Evolutionary conservation across 1,284 basidiomycete species (phyloP).

Genomic region (Dichomitus squalens): DNA sequence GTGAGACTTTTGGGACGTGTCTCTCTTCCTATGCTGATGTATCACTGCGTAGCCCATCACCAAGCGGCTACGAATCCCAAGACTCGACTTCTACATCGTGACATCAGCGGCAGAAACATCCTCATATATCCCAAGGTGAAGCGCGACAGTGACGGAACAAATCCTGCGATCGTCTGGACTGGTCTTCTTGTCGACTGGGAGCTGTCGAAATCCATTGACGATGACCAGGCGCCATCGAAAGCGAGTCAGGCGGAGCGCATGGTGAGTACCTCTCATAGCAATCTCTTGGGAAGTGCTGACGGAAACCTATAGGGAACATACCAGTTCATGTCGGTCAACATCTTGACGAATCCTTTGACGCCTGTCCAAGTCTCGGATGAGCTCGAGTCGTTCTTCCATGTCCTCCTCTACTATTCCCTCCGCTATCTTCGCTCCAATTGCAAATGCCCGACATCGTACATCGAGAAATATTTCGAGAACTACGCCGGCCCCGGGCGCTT

Average conservation of each 20-base stretch:
- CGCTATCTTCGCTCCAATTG: not conserved
- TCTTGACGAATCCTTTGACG: not conserved
- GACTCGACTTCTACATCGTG: not conserved
- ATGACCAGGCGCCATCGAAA: not conserved
- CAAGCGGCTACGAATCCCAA: not conserved
- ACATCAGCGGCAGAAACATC: slow-evolving; percentile 7
- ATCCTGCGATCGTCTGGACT: not conserved
- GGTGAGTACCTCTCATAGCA: not conserved
- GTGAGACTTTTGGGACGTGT: not conserved
- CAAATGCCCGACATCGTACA: too few relatives aligned
- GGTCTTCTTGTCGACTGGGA: slow-evolving; percentile 12
- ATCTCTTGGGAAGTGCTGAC: not conserved
- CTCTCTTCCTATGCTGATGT: not conserved
- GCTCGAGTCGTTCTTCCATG: slow-evolving; percentile 6
- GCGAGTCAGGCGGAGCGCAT: not conserved
- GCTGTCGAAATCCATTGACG: not conserved
- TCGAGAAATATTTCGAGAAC: not conserved
- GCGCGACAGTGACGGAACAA: not conserved
- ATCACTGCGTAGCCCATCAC: not conserved
- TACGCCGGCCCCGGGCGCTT: not conserved
- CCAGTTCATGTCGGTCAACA: slow-evolving; percentile 5
- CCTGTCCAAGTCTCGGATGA: not conserved
- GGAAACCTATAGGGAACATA: slow-evolving; percentile 3
- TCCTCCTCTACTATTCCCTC: not conserved
- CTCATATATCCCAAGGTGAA: not conserved